Evolutionary conservation across 306 rosid genomes (phyloP).

Genomic region (Acacia melanoxylon): DNA sequence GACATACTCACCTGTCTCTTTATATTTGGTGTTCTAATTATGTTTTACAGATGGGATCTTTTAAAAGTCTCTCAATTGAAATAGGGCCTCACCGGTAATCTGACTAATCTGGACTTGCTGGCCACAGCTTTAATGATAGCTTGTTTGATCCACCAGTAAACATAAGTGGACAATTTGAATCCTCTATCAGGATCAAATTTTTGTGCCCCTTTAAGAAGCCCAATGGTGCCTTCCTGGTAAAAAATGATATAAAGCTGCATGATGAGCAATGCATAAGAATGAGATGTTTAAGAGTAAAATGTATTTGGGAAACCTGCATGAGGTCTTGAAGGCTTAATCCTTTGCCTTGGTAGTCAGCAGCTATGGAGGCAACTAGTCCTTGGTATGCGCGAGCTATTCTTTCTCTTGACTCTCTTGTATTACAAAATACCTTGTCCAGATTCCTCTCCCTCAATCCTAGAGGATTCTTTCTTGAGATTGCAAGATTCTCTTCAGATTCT

Average conservation of each 20-base stretch:
- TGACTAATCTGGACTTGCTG: conserved; percentile 62
- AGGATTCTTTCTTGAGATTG: conserved; percentile 39
- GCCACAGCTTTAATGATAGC: conserved; percentile 74
- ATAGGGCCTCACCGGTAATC: conserved; percentile 74
- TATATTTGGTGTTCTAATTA: not conserved
- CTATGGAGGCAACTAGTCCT: conserved; percentile 71
- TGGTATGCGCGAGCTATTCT: conserved; percentile 50
- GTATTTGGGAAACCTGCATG: conserved; percentile 59
- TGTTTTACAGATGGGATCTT: not conserved
- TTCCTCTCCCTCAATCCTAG: conserved; percentile 36
- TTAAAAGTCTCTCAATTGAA: not conserved
- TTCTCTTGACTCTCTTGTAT: conserved; percentile 58
- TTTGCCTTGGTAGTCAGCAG: conserved; percentile 66
- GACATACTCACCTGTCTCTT: not conserved
- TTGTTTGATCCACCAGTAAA: conserved; percentile 90
- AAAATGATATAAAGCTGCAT: conserved; percentile 3
- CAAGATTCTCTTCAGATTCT: conserved; percentile 44
- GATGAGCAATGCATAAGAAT: conserved; percentile 7
- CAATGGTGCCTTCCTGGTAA: conserved; percentile 81
- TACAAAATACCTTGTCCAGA: conserved; percentile 52
- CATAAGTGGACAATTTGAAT: conserved; percentile 74
- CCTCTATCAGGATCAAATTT: conserved; percentile 76
- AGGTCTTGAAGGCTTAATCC: conserved; percentile 79
- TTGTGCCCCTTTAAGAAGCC: conserved; percentile 79
- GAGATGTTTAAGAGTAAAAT: conserved; percentile 18